These are phyloP conservation scores for Rhodamnia argentea DNA, from an alignment of 345 rosid genomes.

Conservation along the genomic window DNA sequence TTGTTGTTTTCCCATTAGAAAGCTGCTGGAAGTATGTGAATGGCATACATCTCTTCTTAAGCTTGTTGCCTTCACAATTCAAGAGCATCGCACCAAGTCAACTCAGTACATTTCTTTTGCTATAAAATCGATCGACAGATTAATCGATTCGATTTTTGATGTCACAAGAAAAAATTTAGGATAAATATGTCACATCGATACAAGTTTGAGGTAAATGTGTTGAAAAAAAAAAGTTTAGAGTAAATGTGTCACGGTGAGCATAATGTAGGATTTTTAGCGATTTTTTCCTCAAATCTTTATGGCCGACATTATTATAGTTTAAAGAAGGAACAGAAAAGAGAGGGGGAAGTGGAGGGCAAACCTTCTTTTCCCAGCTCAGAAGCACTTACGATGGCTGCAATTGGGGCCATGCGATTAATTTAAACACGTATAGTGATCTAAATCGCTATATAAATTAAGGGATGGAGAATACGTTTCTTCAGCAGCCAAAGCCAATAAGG, in stretches of 20 bases:
- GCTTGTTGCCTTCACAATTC: not conserved
- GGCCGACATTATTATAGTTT: not conserved
- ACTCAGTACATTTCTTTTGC: not conserved
- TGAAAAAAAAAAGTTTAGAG: no score
- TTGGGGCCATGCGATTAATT: not conserved
- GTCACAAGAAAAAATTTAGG: no score
- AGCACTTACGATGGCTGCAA: not conserved
- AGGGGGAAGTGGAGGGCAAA: not conserved
- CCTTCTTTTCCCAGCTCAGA: not conserved
- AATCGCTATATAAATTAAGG: not conserved
- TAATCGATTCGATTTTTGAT: no score
- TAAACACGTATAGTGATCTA: not conserved
- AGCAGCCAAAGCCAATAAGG: not conserved
- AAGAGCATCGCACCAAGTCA: not conserved
- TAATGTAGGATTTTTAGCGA: no score
- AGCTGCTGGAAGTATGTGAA: not conserved
- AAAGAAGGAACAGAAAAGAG: not conserved
- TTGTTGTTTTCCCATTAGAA: not conserved
- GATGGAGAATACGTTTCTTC: not conserved
- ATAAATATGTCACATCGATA: no score
- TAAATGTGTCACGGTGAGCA: no score
- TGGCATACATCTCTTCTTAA: not conserved
- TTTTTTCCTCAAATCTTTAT: no score
- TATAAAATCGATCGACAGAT: not conserved
- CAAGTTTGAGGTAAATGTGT: no score